Percentiles rank a stretch among this genome's conserved stretches.
These are phyloP conservation scores for Penicillium flavigenum DNA, from an alignment of 495 filamentous ascomycete species.

Conservation along the genomic window DNA sequence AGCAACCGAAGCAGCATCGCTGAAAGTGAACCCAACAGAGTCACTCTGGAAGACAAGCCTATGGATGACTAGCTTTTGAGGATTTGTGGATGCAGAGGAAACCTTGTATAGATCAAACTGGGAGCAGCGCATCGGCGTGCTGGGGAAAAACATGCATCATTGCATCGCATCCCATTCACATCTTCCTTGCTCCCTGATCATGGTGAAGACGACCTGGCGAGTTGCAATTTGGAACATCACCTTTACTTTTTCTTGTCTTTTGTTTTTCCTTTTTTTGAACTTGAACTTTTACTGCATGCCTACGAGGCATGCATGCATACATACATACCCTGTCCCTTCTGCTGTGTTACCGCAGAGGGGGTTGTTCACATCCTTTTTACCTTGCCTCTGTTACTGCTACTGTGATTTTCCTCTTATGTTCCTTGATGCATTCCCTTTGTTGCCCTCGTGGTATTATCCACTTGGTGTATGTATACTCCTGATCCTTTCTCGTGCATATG, in stretches of 20 bases:
- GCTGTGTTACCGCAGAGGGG: not conserved
- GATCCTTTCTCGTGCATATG: conserved; percentile 13
- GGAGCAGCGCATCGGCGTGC: not conserved
- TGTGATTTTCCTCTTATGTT: conserved; percentile 6
- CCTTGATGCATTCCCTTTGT: conserved; percentile 8
- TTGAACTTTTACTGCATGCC: conserved; percentile 15
- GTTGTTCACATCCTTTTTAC: conserved; percentile 3
- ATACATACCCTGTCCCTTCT: conserved; percentile 13
- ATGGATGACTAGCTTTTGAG: conserved; percentile 67
- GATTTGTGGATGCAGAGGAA: not conserved
- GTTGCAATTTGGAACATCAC: conserved; percentile 4
- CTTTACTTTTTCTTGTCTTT: not conserved
- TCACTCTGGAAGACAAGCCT: conserved; percentile 77
- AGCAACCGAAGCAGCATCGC: conserved; percentile 49
- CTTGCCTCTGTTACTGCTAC: not conserved
- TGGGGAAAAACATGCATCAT: not conserved
- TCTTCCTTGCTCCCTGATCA: not conserved
- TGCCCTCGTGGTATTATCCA: conserved; percentile 8
- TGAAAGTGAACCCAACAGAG: conserved; percentile 57
- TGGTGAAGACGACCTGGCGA: conserved; percentile 7
- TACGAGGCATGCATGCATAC: conserved; percentile 10
- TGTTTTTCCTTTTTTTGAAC: conserved; percentile 20
- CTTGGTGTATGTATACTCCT: conserved; percentile 16
- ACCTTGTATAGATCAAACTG: conserved; percentile 17
- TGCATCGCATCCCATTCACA: not conserved